phyloP scores from a whole-genome alignment of 192 early-diverging fungal species.

The Backusella macrospora region DNA sequence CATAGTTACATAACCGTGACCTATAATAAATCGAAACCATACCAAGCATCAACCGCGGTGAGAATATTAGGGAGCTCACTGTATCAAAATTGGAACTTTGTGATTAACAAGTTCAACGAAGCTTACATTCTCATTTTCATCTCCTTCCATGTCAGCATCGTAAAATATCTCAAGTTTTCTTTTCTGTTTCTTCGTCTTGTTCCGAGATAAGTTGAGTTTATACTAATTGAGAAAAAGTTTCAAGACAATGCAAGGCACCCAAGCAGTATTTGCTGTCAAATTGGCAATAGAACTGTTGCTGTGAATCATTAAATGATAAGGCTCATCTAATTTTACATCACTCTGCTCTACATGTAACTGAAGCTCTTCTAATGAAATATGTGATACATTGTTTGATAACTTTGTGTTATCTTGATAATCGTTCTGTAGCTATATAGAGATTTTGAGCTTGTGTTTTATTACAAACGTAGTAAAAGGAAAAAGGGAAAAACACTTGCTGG shows the following conservation, averaged over 20 bases:
- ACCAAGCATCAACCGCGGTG: constrained; percentile 67
- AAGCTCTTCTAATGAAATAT: constrained; percentile 27
- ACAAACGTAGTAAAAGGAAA: not conserved
- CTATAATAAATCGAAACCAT: not conserved
- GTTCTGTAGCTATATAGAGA: constrained; percentile 26
- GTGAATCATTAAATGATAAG: constrained; percentile 68
- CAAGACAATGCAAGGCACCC: constrained; percentile 70
- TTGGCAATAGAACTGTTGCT: constrained; percentile 41
- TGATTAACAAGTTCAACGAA: constrained; percentile 39
- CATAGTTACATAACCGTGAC: not conserved
- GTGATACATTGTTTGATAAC: not conserved
- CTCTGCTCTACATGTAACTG: constrained; percentile 48
- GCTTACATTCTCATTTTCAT: constrained; percentile 23
- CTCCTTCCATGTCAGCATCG: not conserved
- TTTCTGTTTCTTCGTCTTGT: not conserved
- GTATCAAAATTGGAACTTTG: constrained; percentile 53
- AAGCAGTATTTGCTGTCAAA: constrained; percentile 62
- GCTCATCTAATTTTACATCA: constrained; percentile 64
- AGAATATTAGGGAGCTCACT: constrained; percentile 60
- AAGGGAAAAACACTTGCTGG: constrained; percentile 19
- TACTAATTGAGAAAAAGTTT: constrained; percentile 74
- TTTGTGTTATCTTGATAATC: constrained; percentile 9
- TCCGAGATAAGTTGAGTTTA: constrained; percentile 19
- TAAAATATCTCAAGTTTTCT: not conserved
- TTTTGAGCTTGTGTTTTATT: not conserved